A percentile compares a stretch with the other conserved stretches of the same genome.
Evolutionary conservation across 495 filamentous ascomycete species (phyloP).

Genomic region (Aspergillus panamensis): DNA sequence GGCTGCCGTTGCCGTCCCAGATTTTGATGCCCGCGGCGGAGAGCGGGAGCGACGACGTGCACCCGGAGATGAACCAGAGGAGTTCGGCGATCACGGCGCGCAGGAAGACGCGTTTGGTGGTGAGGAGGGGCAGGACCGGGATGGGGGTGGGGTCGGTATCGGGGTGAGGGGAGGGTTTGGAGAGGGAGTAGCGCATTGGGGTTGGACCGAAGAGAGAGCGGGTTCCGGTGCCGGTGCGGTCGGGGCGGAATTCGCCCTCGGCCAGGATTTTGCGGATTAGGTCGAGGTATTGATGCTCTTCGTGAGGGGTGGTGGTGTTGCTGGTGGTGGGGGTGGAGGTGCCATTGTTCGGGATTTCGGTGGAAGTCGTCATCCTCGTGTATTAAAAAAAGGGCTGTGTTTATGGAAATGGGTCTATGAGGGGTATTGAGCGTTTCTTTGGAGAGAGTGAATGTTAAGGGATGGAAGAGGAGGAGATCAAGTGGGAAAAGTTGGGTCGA

Average conservation of each 20-base stretch:
- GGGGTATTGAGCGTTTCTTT: no score
- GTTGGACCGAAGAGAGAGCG: constrained; percentile 81
- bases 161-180: constrained; percentile 41
- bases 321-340: constrained; percentile 21
- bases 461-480: not conserved
- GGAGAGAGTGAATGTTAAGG: not conserved
- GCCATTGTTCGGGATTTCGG: constrained; percentile 22
- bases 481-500: not conserved
- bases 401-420: not conserved
- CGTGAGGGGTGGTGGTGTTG: constrained; percentile 40
- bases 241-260: constrained; percentile 74
- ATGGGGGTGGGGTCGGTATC: constrained; percentile 34
- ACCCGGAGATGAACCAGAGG: constrained; percentile 90
- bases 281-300: constrained; percentile 75
- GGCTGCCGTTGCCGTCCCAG: constrained; percentile 96
- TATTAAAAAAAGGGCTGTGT: not conserved
- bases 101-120: constrained; percentile 93
- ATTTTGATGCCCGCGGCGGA: constrained; percentile 81
- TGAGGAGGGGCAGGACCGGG: constrained; percentile 82
- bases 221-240: constrained; percentile 92
- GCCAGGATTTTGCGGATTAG: constrained; percentile 72
- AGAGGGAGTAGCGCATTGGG: constrained; percentile 81
- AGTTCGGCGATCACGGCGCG: constrained; percentile 90
- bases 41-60: constrained; percentile 72
- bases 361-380: constrained; percentile 11